Base-by-base conservation (phyloP, 306 rosid species). In the Adenanthera pavonina region DNA sequence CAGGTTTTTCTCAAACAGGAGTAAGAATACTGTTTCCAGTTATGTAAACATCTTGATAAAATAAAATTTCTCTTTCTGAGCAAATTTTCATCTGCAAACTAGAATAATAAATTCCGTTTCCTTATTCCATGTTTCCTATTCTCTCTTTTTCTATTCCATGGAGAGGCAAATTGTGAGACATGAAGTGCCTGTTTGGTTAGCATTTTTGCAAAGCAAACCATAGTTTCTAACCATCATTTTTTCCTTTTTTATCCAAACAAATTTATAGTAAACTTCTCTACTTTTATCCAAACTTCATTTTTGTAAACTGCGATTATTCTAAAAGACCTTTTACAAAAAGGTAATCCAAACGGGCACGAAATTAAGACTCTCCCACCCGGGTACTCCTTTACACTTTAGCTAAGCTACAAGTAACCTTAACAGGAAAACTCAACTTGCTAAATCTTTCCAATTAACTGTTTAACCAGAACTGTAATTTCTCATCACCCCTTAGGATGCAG, bases 381-480 rank as follows among this genome's bases (percentile, higher is more conserved):
- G 46, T 52, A 43, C 38, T 44, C 53, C 52, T 43, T 54, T 68
- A 67, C 33, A 49, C 40, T 6, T 78, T 33, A 56, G 85, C 68
- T 59, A 67, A 43, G 34, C 40, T 74, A 35, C 72, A 54, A 69
- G 64, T 44, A 67, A 51, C 67, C 56, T 56, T 17, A 54, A 34
- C 60, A 69, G 34, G 43, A 47, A 87, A 59, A 61, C 70, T 36
- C 64, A 11, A 76, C 40, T 56, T 49, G 67, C 7, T 13, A 62
- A 64, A 40, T 16, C 0, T 7, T 51, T 30, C 19, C 52, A 59
- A 54, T 17, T 40, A 62, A 30, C 38, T 40, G 54, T 81, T 74
- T 53, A 76, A 51, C 69, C 83, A 36, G 56, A 70, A 73, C 54
- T 49, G 78, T 14, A 75, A 25, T 25, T 11, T 69, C 85, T 78